These are phyloP conservation scores for Begonia peltatifolia DNA, from an alignment of 306 rosid genomes.

Conservation along the genomic window DNA sequence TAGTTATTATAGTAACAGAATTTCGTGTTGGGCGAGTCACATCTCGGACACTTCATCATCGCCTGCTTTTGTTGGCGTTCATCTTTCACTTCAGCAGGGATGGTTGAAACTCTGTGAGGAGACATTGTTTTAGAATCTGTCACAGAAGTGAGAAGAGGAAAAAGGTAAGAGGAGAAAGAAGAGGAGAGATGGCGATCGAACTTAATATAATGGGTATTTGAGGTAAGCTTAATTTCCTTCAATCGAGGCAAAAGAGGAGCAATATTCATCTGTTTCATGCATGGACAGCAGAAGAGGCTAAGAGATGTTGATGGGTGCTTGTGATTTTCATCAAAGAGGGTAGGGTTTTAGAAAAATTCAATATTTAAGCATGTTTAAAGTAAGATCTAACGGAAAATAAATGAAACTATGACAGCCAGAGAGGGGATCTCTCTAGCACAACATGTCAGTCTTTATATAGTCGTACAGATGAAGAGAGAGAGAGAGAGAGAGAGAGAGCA, in stretches of 20 bases:
- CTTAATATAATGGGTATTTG: neutral
- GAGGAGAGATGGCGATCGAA: too few species aligned
- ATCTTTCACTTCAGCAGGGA: slow-evolving; percentile 14
- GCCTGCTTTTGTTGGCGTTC: slow-evolving; percentile 6
- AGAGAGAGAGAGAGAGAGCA: too few species aligned
- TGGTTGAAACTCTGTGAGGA: slow-evolving; percentile 7
- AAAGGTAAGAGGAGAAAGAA: too few species aligned
- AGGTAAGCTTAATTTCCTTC: slow-evolving; percentile 33
- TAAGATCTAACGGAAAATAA: too few species aligned
- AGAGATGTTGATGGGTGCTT: slow-evolving; percentile 37
- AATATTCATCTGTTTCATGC: slow-evolving; percentile 62
- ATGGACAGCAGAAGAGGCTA: slow-evolving; percentile 11
- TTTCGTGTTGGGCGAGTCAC: slow-evolving; percentile 88
- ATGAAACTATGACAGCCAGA: too few species aligned
- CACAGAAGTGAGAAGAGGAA: too few species aligned
- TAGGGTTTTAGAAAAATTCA: slow-evolving; percentile 8
- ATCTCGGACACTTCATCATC: slow-evolving; percentile 57
- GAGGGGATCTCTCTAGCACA: too few species aligned
- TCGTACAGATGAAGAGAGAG: too few species aligned
- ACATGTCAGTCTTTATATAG: too few species aligned
- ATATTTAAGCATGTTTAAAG: too few species aligned
- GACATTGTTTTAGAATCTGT: too few species aligned
- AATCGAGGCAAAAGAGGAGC: slow-evolving; percentile 36
- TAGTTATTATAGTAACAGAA: slow-evolving; percentile 98
- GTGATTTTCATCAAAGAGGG: slow-evolving; percentile 65